phyloP scores from a whole-genome alignment of 2,329 filamentous ascomycete species.

The Scopulariopsis brevicaulis region DNA sequence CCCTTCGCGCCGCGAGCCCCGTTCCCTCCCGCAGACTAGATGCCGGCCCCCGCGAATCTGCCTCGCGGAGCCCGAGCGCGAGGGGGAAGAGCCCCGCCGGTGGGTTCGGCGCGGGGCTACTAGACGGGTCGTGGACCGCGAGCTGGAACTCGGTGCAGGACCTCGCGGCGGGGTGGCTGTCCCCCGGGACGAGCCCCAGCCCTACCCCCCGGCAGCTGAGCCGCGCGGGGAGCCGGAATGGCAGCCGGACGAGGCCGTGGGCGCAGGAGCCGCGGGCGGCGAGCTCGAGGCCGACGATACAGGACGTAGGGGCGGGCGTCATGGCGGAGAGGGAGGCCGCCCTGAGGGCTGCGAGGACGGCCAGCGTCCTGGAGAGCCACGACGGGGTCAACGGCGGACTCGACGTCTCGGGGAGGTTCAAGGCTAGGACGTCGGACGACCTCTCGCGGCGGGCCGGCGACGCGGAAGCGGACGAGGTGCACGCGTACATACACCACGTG shows the following conservation, averaged over 20 bases:
- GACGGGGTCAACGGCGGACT: conserved; percentile 47
- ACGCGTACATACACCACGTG: conserved; percentile 87
- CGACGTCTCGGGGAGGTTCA: conserved; percentile 43
- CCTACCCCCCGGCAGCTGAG: background rate
- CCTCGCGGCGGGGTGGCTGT: conserved; percentile 19
- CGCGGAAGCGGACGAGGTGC: conserved; percentile 54
- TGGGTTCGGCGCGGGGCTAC: conserved; percentile 14
- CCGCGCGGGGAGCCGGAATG: background rate
- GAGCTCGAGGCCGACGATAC: conserved; percentile 11
- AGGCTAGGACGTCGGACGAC: conserved; percentile 61
- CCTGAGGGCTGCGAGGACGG: conserved; percentile 43
- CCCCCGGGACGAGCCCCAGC: background rate
- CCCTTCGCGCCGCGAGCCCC: conserved; percentile 30
- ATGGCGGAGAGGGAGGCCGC: conserved; percentile 40
- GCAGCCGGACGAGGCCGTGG: background rate
- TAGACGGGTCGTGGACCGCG: conserved; percentile 39
- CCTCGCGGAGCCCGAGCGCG: background rate
- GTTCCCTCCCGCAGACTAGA: conserved; percentile 28
- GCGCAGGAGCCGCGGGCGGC: conserved; percentile 16
- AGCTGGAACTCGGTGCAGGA: conserved; percentile 45
- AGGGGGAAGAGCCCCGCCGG: conserved; percentile 2
- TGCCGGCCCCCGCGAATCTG: background rate
- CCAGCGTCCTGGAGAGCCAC: conserved; percentile 49
- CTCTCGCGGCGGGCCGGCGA: conserved; percentile 12
- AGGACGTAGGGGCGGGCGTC: conserved; percentile 43